Percentiles rank a stretch among this genome's conserved stretches.
These are phyloP conservation scores for Chrysophaeum taylorii DNA, from an alignment of 352 stramenopile species.

Conservation along the genomic window DNA sequence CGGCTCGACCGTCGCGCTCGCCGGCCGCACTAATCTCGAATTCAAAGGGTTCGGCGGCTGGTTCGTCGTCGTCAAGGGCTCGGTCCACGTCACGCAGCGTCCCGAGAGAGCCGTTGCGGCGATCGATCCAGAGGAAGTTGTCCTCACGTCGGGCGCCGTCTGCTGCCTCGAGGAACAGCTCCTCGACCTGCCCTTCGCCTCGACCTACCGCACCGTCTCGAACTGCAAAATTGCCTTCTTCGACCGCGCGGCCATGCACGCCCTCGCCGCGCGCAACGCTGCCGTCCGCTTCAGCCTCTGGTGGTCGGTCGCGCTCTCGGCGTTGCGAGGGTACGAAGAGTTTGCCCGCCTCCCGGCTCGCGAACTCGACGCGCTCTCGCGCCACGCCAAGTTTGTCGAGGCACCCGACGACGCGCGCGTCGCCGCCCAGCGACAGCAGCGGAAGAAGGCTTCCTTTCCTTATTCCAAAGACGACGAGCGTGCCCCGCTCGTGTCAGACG, in stretches of 20 bases:
- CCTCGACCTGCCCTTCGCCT: not conserved
- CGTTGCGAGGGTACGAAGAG: not conserved
- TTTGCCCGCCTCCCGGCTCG: not conserved
- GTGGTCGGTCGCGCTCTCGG: not conserved
- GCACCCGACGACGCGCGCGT: not conserved
- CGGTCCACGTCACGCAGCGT: not conserved
- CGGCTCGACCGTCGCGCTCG: not conserved
- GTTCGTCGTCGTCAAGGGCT: not conserved
- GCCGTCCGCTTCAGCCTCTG: not conserved
- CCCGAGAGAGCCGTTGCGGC: too few species aligned
- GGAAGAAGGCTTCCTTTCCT: too few species aligned
- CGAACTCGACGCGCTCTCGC: not conserved
- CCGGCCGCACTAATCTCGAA: not conserved
- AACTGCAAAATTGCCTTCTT: not conserved
- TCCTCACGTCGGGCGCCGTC: not conserved
- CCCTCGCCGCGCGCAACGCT: not conserved
- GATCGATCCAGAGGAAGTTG: too few species aligned
- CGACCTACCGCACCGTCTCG: not conserved
- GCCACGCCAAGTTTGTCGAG: not conserved
- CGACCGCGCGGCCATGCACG: not conserved
- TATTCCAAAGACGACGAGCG: not conserved
- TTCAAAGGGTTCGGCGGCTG: not conserved
- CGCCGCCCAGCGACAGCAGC: too few species aligned
- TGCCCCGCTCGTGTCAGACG: too few species aligned
- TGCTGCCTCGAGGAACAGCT: conserved; percentile 2